phyloP scores from a whole-genome alignment of 1,284 basidiomycete species.

The Tetrapyrgos nigripes region DNA sequence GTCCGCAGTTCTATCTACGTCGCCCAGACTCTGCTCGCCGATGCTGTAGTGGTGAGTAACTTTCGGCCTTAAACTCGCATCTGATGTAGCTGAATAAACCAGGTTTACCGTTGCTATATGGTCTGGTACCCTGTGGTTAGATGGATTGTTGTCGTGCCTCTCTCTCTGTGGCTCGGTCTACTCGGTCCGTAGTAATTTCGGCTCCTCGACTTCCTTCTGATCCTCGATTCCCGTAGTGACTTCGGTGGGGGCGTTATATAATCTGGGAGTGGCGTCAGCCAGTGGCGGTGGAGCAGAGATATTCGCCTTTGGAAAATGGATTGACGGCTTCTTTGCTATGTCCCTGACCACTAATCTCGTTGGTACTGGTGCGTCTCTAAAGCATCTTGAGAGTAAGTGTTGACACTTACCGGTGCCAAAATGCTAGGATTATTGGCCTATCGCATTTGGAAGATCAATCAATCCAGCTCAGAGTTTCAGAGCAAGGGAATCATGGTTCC shows the following conservation, averaged over 20 bases:
- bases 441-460: slow-evolving; percentile 7
- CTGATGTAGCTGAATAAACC: neutral
- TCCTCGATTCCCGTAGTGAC: neutral
- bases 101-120: slow-evolving; percentile 5
- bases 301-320: slow-evolving; percentile 2
- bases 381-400: neutral
- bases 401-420: neutral
- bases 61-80: neutral
- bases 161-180: slow-evolving; percentile 1
- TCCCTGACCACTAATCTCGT: slow-evolving; percentile 5
- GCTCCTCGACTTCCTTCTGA: neutral
- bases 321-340: slow-evolving; percentile 1
- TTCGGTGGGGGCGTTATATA: neutral
- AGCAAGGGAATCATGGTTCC: neutral
- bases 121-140: neutral
- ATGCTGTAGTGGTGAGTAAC: slow-evolving; percentile 5
- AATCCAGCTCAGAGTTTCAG: neutral
- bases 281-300: neutral
- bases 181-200: neutral
- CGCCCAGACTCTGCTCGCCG: slow-evolving; percentile 4
- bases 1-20: slow-evolving; percentile 1
- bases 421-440: neutral
- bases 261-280: neutral
- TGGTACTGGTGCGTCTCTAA: slow-evolving; percentile 3
- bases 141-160: neutral